Base-by-base conservation (phyloP, 2,329 filamentous ascomycete species). In the Penicillium occitanis region DNA sequence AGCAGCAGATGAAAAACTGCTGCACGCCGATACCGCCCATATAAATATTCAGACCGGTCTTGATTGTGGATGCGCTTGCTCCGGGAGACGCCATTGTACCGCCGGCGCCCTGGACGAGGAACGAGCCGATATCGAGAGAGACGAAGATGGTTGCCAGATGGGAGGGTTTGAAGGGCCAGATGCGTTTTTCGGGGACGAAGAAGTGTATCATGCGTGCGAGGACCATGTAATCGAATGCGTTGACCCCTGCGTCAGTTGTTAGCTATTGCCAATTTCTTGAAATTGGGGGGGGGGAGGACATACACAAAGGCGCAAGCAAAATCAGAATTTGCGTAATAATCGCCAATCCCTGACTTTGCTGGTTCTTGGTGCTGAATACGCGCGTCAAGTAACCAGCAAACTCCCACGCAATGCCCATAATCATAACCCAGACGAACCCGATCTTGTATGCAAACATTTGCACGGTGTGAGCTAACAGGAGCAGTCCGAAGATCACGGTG, bases 1-100 rank as follows among this genome's bases (percentile, higher is more conserved):
- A 88, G 33, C 81, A 71, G 5, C 73, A 64, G 14, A 86, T 78
- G 42, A 88, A 83, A 14, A 80, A 77, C 28, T 88, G 74, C 70
- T 89, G 87, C n/a, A 88, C 69, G 19, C 73, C 76, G 28, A 78
- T 74, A 6, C 76, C 76, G 5, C 67, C 75, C 67, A 74, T 77
- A 17, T 66, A 75, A 7, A 75, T 59, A 35, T 75, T 66, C 11
- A 73, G 68, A 1, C 74, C 74, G 1, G 69, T 68, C 53, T 69
- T 69, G 7, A 65, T 40, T 19, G 64, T 61, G n/a, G 58, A 55
- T 3, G 57, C 42, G 19, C 19, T 28, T 17, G 25, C 48, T 1
- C 53, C 13, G 59, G 46, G 11, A 65, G 35, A 19, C 46, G 61
- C 60, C 63, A 71, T 68, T 7, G 63, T 19, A 61, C 72, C 57